Conservation (phyloP, 2,329 filamentous ascomycete species). For the Nigrospora osmanthi region DNA sequence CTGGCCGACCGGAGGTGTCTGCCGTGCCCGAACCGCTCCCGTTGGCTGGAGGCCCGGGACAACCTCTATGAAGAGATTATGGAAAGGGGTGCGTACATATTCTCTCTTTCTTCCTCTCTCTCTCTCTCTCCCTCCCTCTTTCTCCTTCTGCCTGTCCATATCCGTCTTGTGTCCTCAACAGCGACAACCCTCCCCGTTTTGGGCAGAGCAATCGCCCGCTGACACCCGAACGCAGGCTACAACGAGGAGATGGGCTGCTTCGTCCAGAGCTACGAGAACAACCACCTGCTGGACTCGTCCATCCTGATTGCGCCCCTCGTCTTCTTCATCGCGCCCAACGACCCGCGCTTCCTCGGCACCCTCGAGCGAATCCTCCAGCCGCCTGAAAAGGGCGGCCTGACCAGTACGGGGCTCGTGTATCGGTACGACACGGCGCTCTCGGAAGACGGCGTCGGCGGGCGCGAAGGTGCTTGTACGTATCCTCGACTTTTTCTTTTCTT, state of each 20-base stretch:
- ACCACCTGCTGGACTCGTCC: slow-evolving; percentile 63
- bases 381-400: slow-evolving; percentile 68
- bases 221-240: slow-evolving; percentile 40
- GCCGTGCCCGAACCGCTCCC: slow-evolving; percentile 60
- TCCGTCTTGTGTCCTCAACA: no score
- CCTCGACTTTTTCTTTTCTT: no score
- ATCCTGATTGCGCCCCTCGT: slow-evolving; percentile 71
- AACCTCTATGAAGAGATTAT: slow-evolving; percentile 68
- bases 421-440: slow-evolving; percentile 63
- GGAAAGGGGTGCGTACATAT: slow-evolving; percentile 53
- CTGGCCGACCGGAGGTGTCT: slow-evolving; percentile 69
- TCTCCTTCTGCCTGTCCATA: background rate
- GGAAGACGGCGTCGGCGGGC: slow-evolving; percentile 68
- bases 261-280: slow-evolving; percentile 68
- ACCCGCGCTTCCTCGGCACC: slow-evolving; percentile 66
- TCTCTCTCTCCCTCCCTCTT: no score
- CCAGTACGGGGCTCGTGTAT: slow-evolving; percentile 67
- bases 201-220: no score
- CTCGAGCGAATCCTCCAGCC: slow-evolving; percentile 64
- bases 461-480: slow-evolving; percentile 54
- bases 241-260: slow-evolving; percentile 63
- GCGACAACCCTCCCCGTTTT: no score
- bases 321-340: slow-evolving; percentile 72
- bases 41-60: slow-evolving; percentile 62
- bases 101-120: no score